Evolutionary conservation across 2,329 filamentous ascomycete species (phyloP).

Genomic region (Sphaerulina populicola): DNA sequence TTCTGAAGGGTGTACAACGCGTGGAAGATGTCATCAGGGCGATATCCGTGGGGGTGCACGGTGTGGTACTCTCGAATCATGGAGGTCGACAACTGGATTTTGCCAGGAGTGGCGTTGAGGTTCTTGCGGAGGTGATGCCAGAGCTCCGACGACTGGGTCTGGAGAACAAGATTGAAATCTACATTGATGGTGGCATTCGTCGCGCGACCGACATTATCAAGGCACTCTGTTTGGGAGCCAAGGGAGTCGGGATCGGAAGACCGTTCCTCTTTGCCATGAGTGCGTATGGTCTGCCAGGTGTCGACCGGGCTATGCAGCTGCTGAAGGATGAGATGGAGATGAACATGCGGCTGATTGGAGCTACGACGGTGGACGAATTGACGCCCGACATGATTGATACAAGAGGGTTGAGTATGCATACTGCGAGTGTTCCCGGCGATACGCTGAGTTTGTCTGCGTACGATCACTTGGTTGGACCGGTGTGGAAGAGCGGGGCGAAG

Average conservation of each 20-base stretch:
- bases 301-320: constrained; percentile 78
- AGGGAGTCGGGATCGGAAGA: constrained; percentile 84
- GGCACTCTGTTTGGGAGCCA: constrained; percentile 83
- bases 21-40: constrained; percentile 90
- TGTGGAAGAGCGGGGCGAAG: constrained; percentile 24
- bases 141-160: constrained; percentile 45
- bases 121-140: constrained; percentile 89
- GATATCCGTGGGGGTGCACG: constrained; percentile 62
- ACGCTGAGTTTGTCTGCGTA: constrained; percentile 52
- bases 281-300: constrained; percentile 76
- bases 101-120: constrained; percentile 77
- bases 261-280: constrained; percentile 97
- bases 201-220: constrained; percentile 93
- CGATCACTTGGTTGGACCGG: constrained; percentile 40
- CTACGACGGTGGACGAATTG: constrained; percentile 63
- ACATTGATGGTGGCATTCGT: constrained; percentile 80
- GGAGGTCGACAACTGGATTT: constrained; percentile 91
- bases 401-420: constrained; percentile 57
- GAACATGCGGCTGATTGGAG: constrained; percentile 94
- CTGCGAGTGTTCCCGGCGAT: constrained; percentile 52
- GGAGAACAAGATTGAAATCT: constrained; percentile 67
- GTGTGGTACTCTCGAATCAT: constrained; percentile 91
- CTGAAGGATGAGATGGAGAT: constrained; percentile 85
- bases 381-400: constrained; percentile 74
- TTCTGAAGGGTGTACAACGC: constrained; percentile 92